Conservation (phyloP, 208 protist species). For the Porcisia deanei region DNA sequence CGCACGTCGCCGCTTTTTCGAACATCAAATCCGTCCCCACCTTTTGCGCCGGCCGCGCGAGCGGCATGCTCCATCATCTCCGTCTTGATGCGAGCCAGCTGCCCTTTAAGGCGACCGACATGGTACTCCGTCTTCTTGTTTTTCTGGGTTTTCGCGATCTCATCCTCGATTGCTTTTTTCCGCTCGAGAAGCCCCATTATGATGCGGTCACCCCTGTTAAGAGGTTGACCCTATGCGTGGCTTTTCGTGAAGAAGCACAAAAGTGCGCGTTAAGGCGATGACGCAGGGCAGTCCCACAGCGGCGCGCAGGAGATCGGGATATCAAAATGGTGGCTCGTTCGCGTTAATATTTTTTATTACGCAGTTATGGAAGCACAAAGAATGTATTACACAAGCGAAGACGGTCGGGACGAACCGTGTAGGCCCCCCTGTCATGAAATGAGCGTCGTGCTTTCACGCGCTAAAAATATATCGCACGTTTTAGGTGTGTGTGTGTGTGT, state of each 20-base stretch:
- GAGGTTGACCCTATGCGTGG: neutral
- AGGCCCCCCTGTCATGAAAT: neutral
- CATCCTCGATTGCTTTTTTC: conserved; percentile 97
- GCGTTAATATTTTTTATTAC: neutral
- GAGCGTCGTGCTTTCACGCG: neutral
- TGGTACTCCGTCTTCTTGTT: conserved; percentile 99
- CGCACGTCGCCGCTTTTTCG: conserved; percentile 94
- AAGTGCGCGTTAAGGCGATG: neutral
- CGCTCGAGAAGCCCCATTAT: conserved; percentile 96
- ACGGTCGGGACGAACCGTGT: conserved; percentile 1
- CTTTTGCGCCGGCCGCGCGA: conserved; percentile 63
- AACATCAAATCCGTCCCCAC: conserved; percentile 95
- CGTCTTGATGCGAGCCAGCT: conserved; percentile 94
- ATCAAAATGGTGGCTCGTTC: neutral
- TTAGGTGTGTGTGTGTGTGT: neutral
- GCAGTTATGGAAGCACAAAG: too few species aligned
- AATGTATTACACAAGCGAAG: neutral
- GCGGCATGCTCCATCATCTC: conserved; percentile 93
- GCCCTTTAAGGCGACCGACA: conserved; percentile 96
- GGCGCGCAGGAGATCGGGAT: neutral
- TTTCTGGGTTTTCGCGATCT: conserved; percentile 98
- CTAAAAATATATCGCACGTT: neutral
- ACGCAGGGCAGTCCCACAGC: neutral
- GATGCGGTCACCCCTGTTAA: neutral
- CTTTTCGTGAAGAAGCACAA: neutral